These are phyloP conservation scores for Pascua sp. DNA, from an alignment of 1,284 basidiomycete genomes.

Conservation along the genomic window DNA sequence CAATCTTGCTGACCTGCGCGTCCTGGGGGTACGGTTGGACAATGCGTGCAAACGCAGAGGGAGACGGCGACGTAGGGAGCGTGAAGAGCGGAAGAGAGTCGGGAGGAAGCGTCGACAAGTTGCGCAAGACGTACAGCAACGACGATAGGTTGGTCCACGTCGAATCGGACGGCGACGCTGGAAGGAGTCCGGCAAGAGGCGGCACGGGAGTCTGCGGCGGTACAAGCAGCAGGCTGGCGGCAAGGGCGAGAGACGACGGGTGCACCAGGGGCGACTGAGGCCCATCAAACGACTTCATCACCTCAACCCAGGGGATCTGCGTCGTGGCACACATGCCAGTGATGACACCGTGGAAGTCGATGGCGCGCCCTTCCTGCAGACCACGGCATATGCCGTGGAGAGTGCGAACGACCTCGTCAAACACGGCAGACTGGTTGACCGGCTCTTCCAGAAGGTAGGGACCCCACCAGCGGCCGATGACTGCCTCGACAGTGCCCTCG, in stretches of 20 bases:
- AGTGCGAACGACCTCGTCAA: conserved; percentile 35
- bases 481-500: conserved; percentile 43
- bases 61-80: conserved; percentile 72
- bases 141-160: conserved; percentile 80
- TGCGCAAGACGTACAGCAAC: conserved; percentile 82
- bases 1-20: conserved; percentile 29
- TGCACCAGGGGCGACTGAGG: conserved; percentile 41
- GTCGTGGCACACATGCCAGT: conserved; percentile 72
- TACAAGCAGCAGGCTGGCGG: conserved; percentile 48
- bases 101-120: conserved; percentile 77
- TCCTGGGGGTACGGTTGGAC: conserved; percentile 68
- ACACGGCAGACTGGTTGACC: conserved; percentile 23
- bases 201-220: conserved; percentile 48
- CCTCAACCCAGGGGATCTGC: conserved; percentile 70
- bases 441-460: conserved; percentile 36
- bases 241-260: conserved; percentile 41
- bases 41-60: conserved; percentile 75
- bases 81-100: conserved; percentile 89
- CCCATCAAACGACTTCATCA: conserved; percentile 50
- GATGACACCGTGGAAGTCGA: conserved; percentile 46
- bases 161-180: conserved; percentile 51
- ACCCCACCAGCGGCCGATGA: conserved; percentile 48
- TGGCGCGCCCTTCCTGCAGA: conserved; percentile 43
- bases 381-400: conserved; percentile 43
- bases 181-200: conserved; percentile 49